These are phyloP conservation scores for Salix purpurea DNA, from an alignment of 345 rosid genomes.

Conservation along the genomic window DNA sequence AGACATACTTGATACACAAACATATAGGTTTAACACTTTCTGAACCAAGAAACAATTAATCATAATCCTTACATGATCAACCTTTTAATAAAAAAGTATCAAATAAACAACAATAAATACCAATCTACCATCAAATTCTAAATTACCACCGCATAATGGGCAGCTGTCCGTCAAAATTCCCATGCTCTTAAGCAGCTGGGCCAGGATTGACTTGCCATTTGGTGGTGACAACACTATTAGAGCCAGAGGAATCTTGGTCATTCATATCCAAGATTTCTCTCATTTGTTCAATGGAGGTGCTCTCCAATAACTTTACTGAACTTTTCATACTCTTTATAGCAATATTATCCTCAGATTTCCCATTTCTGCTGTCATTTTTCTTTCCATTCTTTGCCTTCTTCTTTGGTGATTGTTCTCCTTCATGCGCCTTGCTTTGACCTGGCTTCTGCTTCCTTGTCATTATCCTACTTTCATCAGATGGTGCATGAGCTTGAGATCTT, in stretches of 20 bases:
- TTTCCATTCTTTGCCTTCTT: constrained; percentile 53
- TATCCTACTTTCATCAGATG: constrained; percentile 56
- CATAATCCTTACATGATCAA: too few species aligned
- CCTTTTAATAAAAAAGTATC: too few species aligned
- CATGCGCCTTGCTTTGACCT: constrained; percentile 57
- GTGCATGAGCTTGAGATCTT: constrained; percentile 52
- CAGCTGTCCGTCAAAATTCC: constrained; percentile 34
- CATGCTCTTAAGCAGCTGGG: background rate
- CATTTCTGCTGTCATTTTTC: constrained; percentile 10
- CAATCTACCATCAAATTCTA: constrained; percentile 52
- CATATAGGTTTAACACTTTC: too few species aligned
- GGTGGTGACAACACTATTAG: constrained; percentile 27
- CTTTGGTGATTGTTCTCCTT: constrained; percentile 57
- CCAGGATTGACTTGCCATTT: constrained; percentile 35
- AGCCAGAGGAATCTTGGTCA: constrained; percentile 57
- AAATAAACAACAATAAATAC: constrained; percentile 9
- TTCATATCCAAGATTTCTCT: constrained; percentile 51
- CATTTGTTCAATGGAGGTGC: constrained; percentile 56
- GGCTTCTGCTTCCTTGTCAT: constrained; percentile 81
- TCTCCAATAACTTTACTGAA: constrained; percentile 47
- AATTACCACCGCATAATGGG: constrained; percentile 45
- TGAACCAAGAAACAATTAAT: too few species aligned
- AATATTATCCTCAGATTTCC: constrained; percentile 23
- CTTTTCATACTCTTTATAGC: constrained; percentile 41
- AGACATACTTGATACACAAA: too few species aligned